Conservation (phyloP, 371 early-diverging fungal species). For the Mortierella sp. region DNA sequence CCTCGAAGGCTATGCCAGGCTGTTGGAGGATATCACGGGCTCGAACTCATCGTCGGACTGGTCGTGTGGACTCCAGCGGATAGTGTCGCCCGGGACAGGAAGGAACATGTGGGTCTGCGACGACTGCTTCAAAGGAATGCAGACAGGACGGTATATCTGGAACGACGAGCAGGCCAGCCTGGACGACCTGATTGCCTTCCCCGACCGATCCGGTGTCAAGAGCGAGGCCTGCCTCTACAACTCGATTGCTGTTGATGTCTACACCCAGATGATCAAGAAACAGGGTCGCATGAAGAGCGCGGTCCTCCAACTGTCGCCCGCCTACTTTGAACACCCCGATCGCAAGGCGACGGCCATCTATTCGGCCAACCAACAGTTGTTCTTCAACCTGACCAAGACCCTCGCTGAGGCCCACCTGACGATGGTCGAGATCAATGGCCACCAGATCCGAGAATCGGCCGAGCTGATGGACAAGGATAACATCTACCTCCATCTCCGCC, state of each 20-base stretch:
- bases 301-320: constrained; percentile 29
- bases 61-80: constrained; percentile 40
- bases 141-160: constrained; percentile 27
- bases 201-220: constrained; percentile 41
- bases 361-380: constrained; percentile 33
- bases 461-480: constrained; percentile 54
- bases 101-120: constrained; percentile 46
- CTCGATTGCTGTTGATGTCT: constrained; percentile 35
- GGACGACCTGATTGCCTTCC: constrained; percentile 39
- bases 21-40: constrained; percentile 48
- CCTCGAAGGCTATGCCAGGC: constrained; percentile 25
- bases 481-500: constrained; percentile 46
- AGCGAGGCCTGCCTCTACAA: constrained; percentile 39
- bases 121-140: constrained; percentile 32
- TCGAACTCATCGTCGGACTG: constrained; percentile 33
- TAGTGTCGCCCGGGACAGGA: constrained; percentile 36
- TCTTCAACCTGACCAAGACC: constrained; percentile 29
- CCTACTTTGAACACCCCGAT: constrained; percentile 43
- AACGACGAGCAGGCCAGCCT: constrained; percentile 42
- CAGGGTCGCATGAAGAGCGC: constrained; percentile 32
- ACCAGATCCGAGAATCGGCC: constrained; percentile 39
- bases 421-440: constrained; percentile 44
- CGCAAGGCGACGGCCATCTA: constrained; percentile 26
- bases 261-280: constrained; percentile 31
- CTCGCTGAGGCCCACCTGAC: constrained; percentile 43